These are phyloP conservation scores for Aspergillus baeticus DNA, from an alignment of 495 filamentous ascomycete species.

Conservation along the genomic window DNA sequence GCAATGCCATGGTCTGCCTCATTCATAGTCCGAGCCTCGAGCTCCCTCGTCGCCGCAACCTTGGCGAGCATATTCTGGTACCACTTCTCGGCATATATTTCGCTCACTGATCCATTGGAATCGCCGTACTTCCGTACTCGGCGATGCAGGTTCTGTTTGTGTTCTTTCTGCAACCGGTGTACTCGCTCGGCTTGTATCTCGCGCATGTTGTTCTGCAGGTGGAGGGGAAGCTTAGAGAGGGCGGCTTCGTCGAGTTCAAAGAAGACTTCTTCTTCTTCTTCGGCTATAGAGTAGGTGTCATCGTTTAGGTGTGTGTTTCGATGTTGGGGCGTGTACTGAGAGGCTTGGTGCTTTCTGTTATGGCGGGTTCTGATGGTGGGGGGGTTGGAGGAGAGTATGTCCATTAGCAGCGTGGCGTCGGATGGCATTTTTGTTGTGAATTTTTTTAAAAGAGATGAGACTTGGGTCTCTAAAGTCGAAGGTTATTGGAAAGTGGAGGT, in stretches of 20 bases:
- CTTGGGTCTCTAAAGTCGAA: too few relatives aligned
- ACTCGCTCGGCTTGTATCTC: conserved; percentile 25
- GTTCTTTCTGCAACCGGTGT: conserved; percentile 8
- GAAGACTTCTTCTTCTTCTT: conserved; percentile 29
- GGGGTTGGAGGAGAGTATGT: not conserved
- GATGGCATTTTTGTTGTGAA: too few relatives aligned
- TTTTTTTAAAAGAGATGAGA: too few relatives aligned
- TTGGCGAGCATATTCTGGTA: conserved; percentile 13
- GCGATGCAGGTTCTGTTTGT: not conserved
- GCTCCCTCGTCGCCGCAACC: conserved; percentile 3
- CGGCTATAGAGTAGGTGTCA: conserved; percentile 9
- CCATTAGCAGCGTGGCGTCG: too few relatives aligned
- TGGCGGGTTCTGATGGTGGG: not conserved
- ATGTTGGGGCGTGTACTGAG: not conserved
- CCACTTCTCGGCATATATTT: conserved; percentile 13
- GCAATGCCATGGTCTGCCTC: not conserved
- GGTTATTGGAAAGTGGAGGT: too few relatives aligned
- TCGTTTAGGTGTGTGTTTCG: not conserved
- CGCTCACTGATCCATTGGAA: not conserved
- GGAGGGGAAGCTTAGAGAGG: conserved; percentile 20
- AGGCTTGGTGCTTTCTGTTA: not conserved
- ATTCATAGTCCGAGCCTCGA: not conserved
- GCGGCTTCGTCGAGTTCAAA: conserved; percentile 24
- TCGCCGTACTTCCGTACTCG: not conserved
- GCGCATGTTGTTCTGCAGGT: conserved; percentile 26